A percentile compares a stretch with the other conserved stretches of the same genome.
phyloP scores from a whole-genome alignment of 2,329 filamentous ascomycete genomes.

The Curvularia eragrostidis region DNA sequence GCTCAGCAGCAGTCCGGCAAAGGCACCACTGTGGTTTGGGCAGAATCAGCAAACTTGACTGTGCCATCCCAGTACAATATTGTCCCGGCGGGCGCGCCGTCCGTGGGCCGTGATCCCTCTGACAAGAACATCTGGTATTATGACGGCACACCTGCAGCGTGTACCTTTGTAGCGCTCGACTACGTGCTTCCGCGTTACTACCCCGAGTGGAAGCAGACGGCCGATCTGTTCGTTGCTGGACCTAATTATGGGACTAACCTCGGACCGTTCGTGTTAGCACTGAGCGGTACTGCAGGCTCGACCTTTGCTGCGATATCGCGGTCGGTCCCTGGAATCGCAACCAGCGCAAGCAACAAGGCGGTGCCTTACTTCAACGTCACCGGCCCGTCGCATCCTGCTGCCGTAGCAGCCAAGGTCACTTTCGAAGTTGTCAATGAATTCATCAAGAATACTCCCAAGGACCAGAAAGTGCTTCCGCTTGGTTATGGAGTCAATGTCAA shows the following conservation, averaged over 20 bases:
- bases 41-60: slow-evolving; percentile 52
- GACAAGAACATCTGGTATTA: slow-evolving; percentile 67
- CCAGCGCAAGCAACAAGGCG: slow-evolving; percentile 54
- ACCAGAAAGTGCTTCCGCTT: slow-evolving; percentile 52
- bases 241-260: slow-evolving; percentile 64
- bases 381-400: slow-evolving; percentile 54
- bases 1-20: slow-evolving; percentile 55
- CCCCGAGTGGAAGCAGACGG: slow-evolving; percentile 54
- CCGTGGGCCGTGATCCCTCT: slow-evolving; percentile 59
- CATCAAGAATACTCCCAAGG: slow-evolving; percentile 46
- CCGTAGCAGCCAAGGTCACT: slow-evolving; percentile 53
- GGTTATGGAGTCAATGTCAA: slow-evolving; percentile 63
- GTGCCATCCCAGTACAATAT: slow-evolving; percentile 55
- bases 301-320: slow-evolving; percentile 60
- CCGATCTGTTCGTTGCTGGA: slow-evolving; percentile 62
- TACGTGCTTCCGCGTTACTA: slow-evolving; percentile 58
- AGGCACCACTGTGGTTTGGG: slow-evolving; percentile 55
- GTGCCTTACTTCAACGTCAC: slow-evolving; percentile 55
- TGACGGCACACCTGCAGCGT: slow-evolving; percentile 64
- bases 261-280: slow-evolving; percentile 56
- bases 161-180: slow-evolving; percentile 64
- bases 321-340: slow-evolving; percentile 59
- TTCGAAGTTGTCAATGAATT: slow-evolving; percentile 56
- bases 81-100: slow-evolving; percentile 56
- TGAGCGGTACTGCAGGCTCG: slow-evolving; percentile 50